Evolutionary conservation across 352 stramenopile genomes (phyloP), one percentile per base, ranked within the genome.

Genomic region (Phytophthora sansomeana): DNA sequence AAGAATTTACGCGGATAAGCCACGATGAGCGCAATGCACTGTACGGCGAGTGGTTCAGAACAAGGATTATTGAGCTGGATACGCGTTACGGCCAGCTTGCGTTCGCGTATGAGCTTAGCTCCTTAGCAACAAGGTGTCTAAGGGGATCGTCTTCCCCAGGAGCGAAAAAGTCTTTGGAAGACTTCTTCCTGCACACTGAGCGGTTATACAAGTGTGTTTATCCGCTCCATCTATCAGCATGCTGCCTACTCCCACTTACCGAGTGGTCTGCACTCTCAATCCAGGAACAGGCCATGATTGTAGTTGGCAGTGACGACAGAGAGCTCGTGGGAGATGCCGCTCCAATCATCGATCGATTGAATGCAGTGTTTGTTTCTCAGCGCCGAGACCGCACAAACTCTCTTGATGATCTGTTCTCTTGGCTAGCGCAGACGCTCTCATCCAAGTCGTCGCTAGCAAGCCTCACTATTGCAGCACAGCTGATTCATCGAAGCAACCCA

Each of bases 401-500:
- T 21, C 57, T 91, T 4, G 82, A 91, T 59, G 78, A 86, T 10
- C 39, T 90, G 4, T 62, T 92, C 9, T 74, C 78, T 17, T 76
- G 71, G 68, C 48, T 92, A 2, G 83, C 73, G 10, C 67, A 83
- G 32, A 79, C 52, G 5, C 48, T 72, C 19, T 43, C 77, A 11
- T 60, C 71, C 2, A 74, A 71, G 35, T 60, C 56, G 8, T 83
- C 72, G 17, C 53, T 85, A 8, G 5, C 41, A 14, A 69, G 49
- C 43, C 44, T 93, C 0, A 68, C 80, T n/a, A 53, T 91, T 19
- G 84, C 72, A 44, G 77, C 85, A 4, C 73, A 82, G 32, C 38
- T 93, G 10, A 80, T 93, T 29, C 65, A 92, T 38, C 65, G 76
- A 1, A 92, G 85, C 53, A 90, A 89, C 49, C 80, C 85, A 36